phyloP scores from a whole-genome alignment of 2,329 filamentous ascomycete species.

The Microthyrium microscopicum region DNA sequence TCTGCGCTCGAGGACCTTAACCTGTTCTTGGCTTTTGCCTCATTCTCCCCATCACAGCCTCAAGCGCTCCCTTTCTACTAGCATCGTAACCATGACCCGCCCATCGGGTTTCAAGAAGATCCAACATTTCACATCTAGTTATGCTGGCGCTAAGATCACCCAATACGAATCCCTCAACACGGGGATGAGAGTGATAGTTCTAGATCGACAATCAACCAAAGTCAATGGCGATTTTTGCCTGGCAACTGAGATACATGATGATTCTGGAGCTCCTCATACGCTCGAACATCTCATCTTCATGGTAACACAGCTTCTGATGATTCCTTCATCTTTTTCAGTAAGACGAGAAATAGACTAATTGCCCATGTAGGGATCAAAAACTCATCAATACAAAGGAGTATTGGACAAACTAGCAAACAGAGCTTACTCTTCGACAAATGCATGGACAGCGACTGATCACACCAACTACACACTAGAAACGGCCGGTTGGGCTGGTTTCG shows the following conservation, averaged over 20 bases:
- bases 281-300: neutral
- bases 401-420: conserved; percentile 86
- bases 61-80: neutral
- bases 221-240: conserved; percentile 87
- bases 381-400: conserved; percentile 85
- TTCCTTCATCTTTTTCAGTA: no score
- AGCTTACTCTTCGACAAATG: conserved; percentile 87
- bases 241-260: conserved; percentile 93
- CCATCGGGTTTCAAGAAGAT: conserved; percentile 51
- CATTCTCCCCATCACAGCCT: neutral
- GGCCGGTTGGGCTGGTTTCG: conserved; percentile 92
- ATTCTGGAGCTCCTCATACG: conserved; percentile 59
- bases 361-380: conserved; percentile 64
- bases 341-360: conserved; percentile 36
- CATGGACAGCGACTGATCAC: conserved; percentile 92
- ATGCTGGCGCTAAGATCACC: conserved; percentile 72
- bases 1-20: no score
- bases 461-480: conserved; percentile 92
- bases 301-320: conserved; percentile 8
- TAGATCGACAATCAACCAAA: conserved; percentile 88
- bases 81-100: neutral
- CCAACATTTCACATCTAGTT: conserved; percentile 76
- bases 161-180: conserved; percentile 94
- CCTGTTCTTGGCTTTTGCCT: neutral
- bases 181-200: conserved; percentile 85